A percentile compares a stretch with the other conserved stretches of the same genome.
Evolutionary conservation across 768 basidiomycete species (phyloP).

Genomic region (Russula compacta): DNA sequence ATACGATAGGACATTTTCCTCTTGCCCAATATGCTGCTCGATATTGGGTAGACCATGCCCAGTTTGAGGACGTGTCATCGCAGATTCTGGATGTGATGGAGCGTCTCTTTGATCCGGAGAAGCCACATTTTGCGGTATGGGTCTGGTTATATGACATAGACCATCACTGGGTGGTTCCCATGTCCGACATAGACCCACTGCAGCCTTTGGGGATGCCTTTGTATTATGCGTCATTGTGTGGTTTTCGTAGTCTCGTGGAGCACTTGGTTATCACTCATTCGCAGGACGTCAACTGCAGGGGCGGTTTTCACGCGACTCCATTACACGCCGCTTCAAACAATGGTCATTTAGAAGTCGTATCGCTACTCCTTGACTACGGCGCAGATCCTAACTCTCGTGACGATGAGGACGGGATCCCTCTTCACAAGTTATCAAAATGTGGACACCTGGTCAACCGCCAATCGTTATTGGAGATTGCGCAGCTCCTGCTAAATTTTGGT

Average conservation of each 20-base stretch:
- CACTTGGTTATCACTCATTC: neutral
- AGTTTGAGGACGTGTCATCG: neutral
- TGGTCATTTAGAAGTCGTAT: neutral
- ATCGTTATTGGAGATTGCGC: neutral
- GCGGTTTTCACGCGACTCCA: neutral
- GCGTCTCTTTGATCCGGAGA: neutral
- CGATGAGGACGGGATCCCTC: neutral
- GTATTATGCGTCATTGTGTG: conserved; percentile 5
- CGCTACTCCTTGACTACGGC: neutral
- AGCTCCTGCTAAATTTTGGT: neutral
- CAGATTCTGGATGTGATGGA: neutral
- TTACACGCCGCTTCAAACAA: neutral
- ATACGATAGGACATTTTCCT: neutral
- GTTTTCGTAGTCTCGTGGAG: neutral
- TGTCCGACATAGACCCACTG: neutral
- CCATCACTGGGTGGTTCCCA: neutral
- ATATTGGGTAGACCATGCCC: conserved; percentile 2
- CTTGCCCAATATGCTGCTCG: neutral
- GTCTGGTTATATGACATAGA: conserved; percentile 2
- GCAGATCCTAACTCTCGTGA: neutral
- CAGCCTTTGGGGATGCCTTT: neutral
- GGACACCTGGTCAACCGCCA: neutral
- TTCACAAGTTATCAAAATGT: neutral
- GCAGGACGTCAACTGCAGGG: neutral
- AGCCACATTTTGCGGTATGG: conserved; percentile 3